Conservation (phyloP, 2,329 filamentous ascomycete genomes). For the Epichloe aotearoae region DNA sequence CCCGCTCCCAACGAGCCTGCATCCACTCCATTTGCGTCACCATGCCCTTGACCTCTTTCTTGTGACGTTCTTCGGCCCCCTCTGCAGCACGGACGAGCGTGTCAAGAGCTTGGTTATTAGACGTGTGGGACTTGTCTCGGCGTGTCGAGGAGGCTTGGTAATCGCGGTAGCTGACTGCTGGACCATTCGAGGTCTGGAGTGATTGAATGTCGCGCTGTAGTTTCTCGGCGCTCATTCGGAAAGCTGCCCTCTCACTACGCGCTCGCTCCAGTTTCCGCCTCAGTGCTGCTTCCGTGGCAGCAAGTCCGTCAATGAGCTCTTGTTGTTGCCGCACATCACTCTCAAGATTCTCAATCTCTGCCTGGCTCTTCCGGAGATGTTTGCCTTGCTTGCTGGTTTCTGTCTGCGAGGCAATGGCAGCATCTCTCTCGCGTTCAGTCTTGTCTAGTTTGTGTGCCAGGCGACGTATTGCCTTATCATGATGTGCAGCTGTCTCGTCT, state of each 20-base stretch:
- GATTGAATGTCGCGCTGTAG: conserved; percentile 37
- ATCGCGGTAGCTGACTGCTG: conserved; percentile 8
- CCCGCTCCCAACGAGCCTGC: conserved; percentile 65
- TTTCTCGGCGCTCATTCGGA: conserved; percentile 40
- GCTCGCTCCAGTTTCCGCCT: conserved; percentile 56
- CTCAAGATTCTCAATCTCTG: conserved; percentile 56
- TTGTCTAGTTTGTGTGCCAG: conserved; percentile 37
- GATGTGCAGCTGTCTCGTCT: conserved; percentile 31
- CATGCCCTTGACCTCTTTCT: conserved; percentile 67
- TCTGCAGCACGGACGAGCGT: conserved; percentile 44
- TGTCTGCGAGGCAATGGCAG: conserved; percentile 18
- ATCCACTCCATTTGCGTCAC: conserved; percentile 86
- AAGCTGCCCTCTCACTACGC: conserved; percentile 49
- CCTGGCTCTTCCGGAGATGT: conserved; percentile 49
- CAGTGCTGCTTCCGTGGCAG: conserved; percentile 44
- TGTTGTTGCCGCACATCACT: conserved; percentile 59
- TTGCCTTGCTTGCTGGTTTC: conserved; percentile 40
- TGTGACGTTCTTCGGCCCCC: conserved; percentile 54
- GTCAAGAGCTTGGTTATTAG: conserved; percentile 36
- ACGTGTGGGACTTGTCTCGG: conserved; percentile 17
- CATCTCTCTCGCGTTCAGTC: conserved; percentile 33
- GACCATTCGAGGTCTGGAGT: conserved; percentile 27
- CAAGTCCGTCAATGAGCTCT: conserved; percentile 44
- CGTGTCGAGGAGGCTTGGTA: conserved; percentile 14
- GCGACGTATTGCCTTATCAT: conserved; percentile 29